These are phyloP conservation scores for Thermomucor indicae-seudaticae DNA, from an alignment of 371 early-diverging fungal species.

Conservation along the genomic window DNA sequence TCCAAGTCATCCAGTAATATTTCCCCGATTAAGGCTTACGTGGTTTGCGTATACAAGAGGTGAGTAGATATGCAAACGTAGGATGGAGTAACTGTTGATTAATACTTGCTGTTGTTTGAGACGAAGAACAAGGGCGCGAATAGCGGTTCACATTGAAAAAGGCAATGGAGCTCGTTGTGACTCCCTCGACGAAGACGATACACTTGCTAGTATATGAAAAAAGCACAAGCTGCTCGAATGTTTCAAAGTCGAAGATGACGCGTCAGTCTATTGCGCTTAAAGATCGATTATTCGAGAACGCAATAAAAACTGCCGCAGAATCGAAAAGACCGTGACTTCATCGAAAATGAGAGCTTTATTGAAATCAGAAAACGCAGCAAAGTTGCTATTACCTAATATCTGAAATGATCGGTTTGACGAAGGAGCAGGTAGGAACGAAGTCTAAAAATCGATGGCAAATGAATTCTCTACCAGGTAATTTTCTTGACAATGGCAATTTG, in stretches of 20 bases:
- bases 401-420: slow-evolving; percentile 83
- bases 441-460: neutral
- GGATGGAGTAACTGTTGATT: too few relatives aligned
- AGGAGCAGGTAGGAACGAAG: slow-evolving; percentile 76
- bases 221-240: slow-evolving; percentile 95
- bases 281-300: slow-evolving; percentile 94
- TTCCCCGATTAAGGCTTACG: slow-evolving; percentile 91
- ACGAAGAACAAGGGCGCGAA: slow-evolving; percentile 91
- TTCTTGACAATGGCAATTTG: slow-evolving; percentile 20
- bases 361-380: slow-evolving; percentile 84
- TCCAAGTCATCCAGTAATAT: slow-evolving; percentile 95
- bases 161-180: slow-evolving; percentile 87
- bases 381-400: slow-evolving; percentile 87
- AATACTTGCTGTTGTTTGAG: too few relatives aligned
- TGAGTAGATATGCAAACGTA: too few relatives aligned
- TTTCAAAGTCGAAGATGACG: slow-evolving; percentile 93
- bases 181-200: slow-evolving; percentile 87
- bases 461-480: neutral
- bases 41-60: slow-evolving; percentile 88
- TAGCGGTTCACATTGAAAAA: slow-evolving; percentile 91
- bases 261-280: slow-evolving; percentile 90
- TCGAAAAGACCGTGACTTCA: slow-evolving; percentile 81
- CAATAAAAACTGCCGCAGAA: slow-evolving; percentile 93
- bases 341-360: slow-evolving; percentile 94
- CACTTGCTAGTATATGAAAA: slow-evolving; percentile 86